Percentiles rank a stretch among this genome's conserved stretches.
Conservation (phyloP, 1,284 basidiomycete genomes). For the Cutaneotrichosporon arboriforme region DNA sequence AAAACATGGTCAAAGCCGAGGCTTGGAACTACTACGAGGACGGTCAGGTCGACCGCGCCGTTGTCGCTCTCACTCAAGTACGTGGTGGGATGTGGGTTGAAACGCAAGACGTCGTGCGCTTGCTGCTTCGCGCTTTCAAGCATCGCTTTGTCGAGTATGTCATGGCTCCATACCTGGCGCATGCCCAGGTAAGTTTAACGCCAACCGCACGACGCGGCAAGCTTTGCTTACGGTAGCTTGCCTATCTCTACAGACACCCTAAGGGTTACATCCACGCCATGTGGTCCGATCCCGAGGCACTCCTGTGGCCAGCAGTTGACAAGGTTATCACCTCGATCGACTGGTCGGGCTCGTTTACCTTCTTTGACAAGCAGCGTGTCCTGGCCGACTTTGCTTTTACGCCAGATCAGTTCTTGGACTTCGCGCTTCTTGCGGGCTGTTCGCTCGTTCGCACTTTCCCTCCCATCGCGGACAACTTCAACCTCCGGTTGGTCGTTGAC, state of each 20-base stretch:
- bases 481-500: constrained; percentile 75
- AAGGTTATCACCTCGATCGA: constrained; percentile 84
- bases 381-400: constrained; percentile 67
- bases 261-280: constrained; percentile 94
- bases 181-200: constrained; percentile 69
- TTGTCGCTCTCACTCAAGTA: constrained; percentile 70
- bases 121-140: constrained; percentile 86
- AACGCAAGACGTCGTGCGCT: constrained; percentile 86
- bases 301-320: constrained; percentile 79
- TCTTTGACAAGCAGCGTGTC: constrained; percentile 72
- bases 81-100: constrained; percentile 54
- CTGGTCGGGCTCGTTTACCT: constrained; percentile 70
- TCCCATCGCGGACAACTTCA: constrained; percentile 65
- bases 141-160: constrained; percentile 95
- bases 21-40: constrained; percentile 88
- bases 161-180: constrained; percentile 88
- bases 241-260: constrained; percentile 87
- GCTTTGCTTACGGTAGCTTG: constrained; percentile 55
- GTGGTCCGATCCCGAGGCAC: constrained; percentile 81
- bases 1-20: constrained; percentile 51
- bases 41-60: constrained; percentile 79
- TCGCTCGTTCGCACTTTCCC: constrained; percentile 83
- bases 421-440: constrained; percentile 85
- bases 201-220: too few species aligned
- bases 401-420: constrained; percentile 92